Evolutionary conservation across 768 basidiomycete genomes (phyloP).

Genomic region (Amanita jacksonii): DNA sequence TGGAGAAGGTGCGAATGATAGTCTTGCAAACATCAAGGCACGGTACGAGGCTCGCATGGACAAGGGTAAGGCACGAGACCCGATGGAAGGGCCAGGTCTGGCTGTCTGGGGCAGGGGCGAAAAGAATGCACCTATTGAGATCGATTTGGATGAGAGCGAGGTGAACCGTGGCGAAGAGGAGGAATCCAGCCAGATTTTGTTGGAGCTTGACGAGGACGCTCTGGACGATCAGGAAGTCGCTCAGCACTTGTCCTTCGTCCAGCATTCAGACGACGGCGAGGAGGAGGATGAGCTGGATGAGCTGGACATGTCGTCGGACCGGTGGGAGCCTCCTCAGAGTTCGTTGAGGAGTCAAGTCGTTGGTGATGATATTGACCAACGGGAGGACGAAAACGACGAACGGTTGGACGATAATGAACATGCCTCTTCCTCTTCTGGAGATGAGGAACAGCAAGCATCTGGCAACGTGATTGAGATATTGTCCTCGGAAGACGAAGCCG

Average conservation of each 20-base stretch:
- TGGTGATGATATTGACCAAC: not conserved
- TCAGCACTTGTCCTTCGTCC: conserved; percentile 6
- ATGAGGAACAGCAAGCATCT: conserved; percentile 20
- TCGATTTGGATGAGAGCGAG: conserved; percentile 26
- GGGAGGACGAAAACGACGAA: not conserved
- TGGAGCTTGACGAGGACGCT: not conserved
- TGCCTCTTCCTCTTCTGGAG: conserved; percentile 23
- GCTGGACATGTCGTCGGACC: not conserved
- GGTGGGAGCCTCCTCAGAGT: conserved; percentile 4
- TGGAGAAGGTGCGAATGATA: conserved; percentile 36
- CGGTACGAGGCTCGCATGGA: conserved; percentile 26
- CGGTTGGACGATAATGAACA: not conserved
- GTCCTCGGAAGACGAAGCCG: conserved; percentile 19
- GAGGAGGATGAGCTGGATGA: conserved; percentile 5
- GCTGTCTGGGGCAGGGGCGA: conserved; percentile 22
- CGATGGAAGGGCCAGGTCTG: conserved; percentile 49
- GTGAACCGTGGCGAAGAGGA: conserved; percentile 17
- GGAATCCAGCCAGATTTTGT: conserved; percentile 11
- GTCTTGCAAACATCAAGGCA: conserved; percentile 43
- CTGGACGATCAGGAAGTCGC: conserved; percentile 8
- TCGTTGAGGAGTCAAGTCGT: not conserved
- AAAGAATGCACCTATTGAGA: conserved; percentile 37
- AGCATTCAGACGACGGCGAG: conserved; percentile 6
- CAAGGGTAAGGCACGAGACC: conserved; percentile 56
- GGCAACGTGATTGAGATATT: conserved; percentile 13